Evolutionary conservation across 2,329 filamentous ascomycete species (phyloP), one percentile per base, ranked within the genome.

Genomic region (Epicoccum sorghinum): DNA sequence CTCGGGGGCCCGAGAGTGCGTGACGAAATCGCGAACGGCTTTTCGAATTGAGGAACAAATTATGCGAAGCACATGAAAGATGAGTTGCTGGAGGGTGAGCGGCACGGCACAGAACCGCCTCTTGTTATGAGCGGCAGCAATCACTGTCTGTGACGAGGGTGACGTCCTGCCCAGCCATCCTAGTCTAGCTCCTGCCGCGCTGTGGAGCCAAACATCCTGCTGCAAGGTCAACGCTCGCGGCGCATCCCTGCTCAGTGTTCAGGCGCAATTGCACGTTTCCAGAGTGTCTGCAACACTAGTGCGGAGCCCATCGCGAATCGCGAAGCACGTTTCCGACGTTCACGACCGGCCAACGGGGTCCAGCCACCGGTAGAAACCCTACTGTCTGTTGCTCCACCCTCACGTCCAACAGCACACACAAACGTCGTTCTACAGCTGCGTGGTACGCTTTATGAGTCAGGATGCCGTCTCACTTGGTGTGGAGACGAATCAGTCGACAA

Each of bases 131-230:
- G 18, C 46, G 48, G 32, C 22, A 27, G 46, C 40, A 33, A 27
- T 38, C 25, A 38, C 41, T 29, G 27, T 27, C 30, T 42, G 42
- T 47, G 52, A 55, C 46, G 52, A 55, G 18, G 18, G 52, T 55
- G 52, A 55, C 46, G 52, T 18, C 52, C 51, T 48, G 51, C 51
- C 51, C 41, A 49, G 52, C 46, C 52, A 25, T 45, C 36, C 23
- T 24, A 30, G 52, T 23, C 37, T 50, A 47, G 41, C 45, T 50
- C 41, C 46, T 55, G 32, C 45, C 22, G 46, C 32, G 40, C 33
- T 23, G 47, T 50, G 41, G 46, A 49, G 37, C 52, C 40, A 49
- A 49, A 33, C 7, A 43, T 25, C 25, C 27, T 44, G 41, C 40
- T 32, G 41, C 52, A 55, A 33, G 52, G 52, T 49, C 41, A 40